Conservation (phyloP, 495 filamentous ascomycete species). For the Lepraria neglecta region DNA sequence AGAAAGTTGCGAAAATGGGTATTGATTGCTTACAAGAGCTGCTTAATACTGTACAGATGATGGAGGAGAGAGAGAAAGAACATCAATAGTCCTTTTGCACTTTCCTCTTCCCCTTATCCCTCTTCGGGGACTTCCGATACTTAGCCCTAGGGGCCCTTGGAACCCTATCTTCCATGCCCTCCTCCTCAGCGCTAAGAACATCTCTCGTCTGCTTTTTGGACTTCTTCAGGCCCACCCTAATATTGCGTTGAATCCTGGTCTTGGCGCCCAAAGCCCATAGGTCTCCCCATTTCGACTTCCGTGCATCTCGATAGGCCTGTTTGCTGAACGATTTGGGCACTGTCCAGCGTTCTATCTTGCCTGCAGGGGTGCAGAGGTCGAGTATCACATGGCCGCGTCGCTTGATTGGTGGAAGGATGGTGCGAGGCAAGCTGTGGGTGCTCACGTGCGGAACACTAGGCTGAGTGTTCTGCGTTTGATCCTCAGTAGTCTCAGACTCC, state of each 20-base stretch:
- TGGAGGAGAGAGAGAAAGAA: neutral
- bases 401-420: conserved; percentile 76
- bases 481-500: conserved; percentile 16
- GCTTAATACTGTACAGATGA: too few relatives aligned
- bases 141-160: neutral
- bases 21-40: too few relatives aligned
- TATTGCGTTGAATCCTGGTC: conserved; percentile 56
- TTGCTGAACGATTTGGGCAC: conserved; percentile 74
- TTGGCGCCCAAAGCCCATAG: conserved; percentile 94
- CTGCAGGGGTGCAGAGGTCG: conserved; percentile 83
- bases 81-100: neutral
- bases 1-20: too few relatives aligned
- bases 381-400: conserved; percentile 78
- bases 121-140: neutral
- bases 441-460: conserved; percentile 34
- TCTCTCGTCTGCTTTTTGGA: conserved; percentile 46
- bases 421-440: conserved; percentile 67
- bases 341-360: conserved; percentile 87
- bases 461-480: conserved; percentile 7
- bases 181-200: neutral
- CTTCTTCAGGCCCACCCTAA: conserved; percentile 57
- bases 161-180: neutral
- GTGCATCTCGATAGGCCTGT: conserved; percentile 80
- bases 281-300: conserved; percentile 88
- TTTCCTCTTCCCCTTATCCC: neutral